Conservation (phyloP, 768 basidiomycete genomes). For the Hortiboletus campestris region DNA sequence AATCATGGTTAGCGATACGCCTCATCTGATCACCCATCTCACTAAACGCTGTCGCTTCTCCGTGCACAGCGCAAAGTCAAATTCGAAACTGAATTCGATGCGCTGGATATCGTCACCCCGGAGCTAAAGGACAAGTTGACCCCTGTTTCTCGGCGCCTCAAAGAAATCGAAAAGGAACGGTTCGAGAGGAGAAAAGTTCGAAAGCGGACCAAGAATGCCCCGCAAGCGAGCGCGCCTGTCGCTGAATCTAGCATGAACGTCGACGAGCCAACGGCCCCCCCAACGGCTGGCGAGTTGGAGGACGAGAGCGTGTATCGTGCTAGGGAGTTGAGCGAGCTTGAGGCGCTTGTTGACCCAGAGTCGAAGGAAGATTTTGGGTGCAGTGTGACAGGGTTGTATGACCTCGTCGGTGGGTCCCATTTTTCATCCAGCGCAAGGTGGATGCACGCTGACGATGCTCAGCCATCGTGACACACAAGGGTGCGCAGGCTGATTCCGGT, state of each 20-base stretch:
- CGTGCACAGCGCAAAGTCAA: conserved; percentile 76
- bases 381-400: conserved; percentile 82
- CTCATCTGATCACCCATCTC: background rate
- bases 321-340: conserved; percentile 65
- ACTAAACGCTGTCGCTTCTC: background rate
- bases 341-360: conserved; percentile 59
- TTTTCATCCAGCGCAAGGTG: background rate
- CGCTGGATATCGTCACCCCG: conserved; percentile 75
- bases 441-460: background rate
- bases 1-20: conserved; percentile 69
- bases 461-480: conserved; percentile 98
- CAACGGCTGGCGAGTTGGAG: conserved; percentile 41
- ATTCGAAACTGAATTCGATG: conserved; percentile 88
- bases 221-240: conserved; percentile 14
- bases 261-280: conserved; percentile 39
- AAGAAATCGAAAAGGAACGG: conserved; percentile 82
- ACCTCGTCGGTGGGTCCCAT: conserved; percentile 72
- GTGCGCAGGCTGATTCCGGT: conserved; percentile 89
- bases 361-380: conserved; percentile 68
- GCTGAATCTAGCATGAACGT: conserved; percentile 39
- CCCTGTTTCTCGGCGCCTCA: conserved; percentile 69
- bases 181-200: conserved; percentile 79
- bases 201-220: conserved; percentile 59
- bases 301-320: conserved; percentile 64
- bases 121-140: conserved; percentile 71